These are phyloP conservation scores for Pseudophaeomoniella oleicola DNA, from an alignment of 2,329 filamentous ascomycete species.

Conservation along the genomic window DNA sequence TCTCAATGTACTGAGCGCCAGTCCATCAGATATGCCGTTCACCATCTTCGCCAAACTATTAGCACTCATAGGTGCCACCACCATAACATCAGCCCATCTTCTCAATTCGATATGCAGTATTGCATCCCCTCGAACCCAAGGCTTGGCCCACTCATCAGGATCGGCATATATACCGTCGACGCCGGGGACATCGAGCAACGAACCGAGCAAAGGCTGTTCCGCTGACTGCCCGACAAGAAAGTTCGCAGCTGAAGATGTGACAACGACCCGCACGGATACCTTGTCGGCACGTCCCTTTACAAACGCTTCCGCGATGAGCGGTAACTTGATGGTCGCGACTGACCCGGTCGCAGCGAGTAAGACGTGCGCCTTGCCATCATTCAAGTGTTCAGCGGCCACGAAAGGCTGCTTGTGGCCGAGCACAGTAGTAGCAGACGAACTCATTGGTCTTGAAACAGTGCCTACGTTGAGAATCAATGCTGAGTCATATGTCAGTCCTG, in stretches of 20 bases:
- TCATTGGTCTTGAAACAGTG: no score
- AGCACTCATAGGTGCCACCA: slow-evolving; percentile 68
- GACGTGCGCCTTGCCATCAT: slow-evolving; percentile 43
- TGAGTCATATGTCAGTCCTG: slow-evolving; percentile 7
- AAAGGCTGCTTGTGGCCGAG: slow-evolving; percentile 6
- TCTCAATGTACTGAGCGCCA: slow-evolving; percentile 58
- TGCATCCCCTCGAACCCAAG: slow-evolving; percentile 63
- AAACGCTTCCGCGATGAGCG: slow-evolving; percentile 41
- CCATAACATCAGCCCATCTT: slow-evolving; percentile 65
- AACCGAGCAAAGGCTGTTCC: slow-evolving; percentile 58
- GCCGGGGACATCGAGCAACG: slow-evolving; percentile 46
- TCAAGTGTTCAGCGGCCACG: slow-evolving; percentile 9
- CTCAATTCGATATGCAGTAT: slow-evolving; percentile 87
- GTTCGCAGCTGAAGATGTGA: slow-evolving; percentile 57
- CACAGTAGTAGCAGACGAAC: slow-evolving; percentile 1
- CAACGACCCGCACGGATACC: slow-evolving; percentile 70
- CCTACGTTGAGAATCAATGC: not conserved
- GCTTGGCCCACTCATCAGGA: slow-evolving; percentile 66
- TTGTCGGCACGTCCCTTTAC: slow-evolving; percentile 27
- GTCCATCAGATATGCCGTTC: slow-evolving; percentile 60
- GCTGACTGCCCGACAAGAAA: slow-evolving; percentile 63
- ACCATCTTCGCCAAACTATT: slow-evolving; percentile 78
- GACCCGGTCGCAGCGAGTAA: slow-evolving; percentile 55
- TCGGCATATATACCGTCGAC: slow-evolving; percentile 74
- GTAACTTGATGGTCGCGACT: slow-evolving; percentile 80